phyloP scores from a whole-genome alignment of 805 yeast genomes.

The Candida chilensis region DNA sequence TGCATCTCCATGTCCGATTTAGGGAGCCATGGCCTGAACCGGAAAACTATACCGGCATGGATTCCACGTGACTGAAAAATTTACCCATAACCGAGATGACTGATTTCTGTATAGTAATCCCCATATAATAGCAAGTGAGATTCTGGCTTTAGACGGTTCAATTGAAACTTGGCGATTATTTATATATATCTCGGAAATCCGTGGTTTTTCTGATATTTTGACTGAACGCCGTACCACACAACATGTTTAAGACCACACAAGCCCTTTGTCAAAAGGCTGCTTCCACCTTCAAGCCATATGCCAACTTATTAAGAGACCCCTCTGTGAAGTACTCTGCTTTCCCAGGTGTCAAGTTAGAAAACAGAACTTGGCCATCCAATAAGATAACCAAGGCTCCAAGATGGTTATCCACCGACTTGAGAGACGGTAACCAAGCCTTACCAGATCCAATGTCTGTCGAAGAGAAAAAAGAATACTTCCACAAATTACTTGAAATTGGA shows the following conservation, averaged over 20 bases:
- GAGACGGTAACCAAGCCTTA: constrained; percentile 80
- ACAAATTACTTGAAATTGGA: constrained; percentile 61
- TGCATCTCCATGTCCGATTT: too few relatives aligned
- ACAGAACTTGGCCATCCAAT: constrained; percentile 65
- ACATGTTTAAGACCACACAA: neutral
- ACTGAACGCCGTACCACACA: neutral
- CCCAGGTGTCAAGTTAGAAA: constrained; percentile 40
- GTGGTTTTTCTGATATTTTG: neutral
- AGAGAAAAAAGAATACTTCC: constrained; percentile 67
- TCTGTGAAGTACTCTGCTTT: constrained; percentile 53
- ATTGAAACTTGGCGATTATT: too few relatives aligned
- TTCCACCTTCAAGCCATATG: neutral
- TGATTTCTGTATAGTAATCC: too few relatives aligned
- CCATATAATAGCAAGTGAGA: too few relatives aligned
- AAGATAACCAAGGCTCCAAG: constrained; percentile 58
- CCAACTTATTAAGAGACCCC: constrained; percentile 56
- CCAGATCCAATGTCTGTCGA: constrained; percentile 82
- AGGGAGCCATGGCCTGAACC: too few relatives aligned
- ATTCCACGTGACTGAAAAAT: too few relatives aligned
- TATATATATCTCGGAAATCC: too few relatives aligned
- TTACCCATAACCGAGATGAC: too few relatives aligned
- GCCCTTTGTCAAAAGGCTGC: neutral
- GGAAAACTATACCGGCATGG: too few relatives aligned
- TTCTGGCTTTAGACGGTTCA: too few relatives aligned
- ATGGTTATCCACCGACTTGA: constrained; percentile 75